These are phyloP conservation scores for Candida chauliodis DNA, from an alignment of 805 yeast genomes.

Conservation along the genomic window DNA sequence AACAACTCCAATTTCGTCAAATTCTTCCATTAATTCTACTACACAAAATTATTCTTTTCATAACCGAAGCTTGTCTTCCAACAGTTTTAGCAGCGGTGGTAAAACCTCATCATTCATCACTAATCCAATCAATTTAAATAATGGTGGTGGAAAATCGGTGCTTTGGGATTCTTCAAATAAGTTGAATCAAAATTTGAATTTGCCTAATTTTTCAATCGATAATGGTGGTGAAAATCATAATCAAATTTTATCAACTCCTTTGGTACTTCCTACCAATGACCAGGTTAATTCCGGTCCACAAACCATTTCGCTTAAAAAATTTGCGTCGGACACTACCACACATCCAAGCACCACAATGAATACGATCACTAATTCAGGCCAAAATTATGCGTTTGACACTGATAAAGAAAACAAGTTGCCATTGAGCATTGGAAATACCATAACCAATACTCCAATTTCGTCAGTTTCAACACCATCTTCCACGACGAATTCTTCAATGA, in stretches of 20 bases:
- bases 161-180: slow-evolving; percentile 30
- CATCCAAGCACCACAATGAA: not conserved
- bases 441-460: slow-evolving; percentile 5
- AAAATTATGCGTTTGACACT: slow-evolving; percentile 4
- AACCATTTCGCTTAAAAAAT: slow-evolving; percentile 1
- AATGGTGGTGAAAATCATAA: not conserved
- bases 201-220: slow-evolving; percentile 28
- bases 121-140: not conserved
- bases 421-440: not conserved
- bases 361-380: not conserved
- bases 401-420: slow-evolving; percentile 7
- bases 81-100: not conserved
- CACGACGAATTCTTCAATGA: slow-evolving; percentile 1
- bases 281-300: slow-evolving; percentile 2
- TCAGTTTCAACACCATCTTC: slow-evolving; percentile 7
- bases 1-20: slow-evolving; percentile 7
- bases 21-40: not conserved
- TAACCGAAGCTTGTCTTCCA: slow-evolving; percentile 6
- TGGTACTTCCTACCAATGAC: slow-evolving; percentile 5
- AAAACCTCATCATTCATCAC: not conserved
- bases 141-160: slow-evolving; percentile 15
- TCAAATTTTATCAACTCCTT: slow-evolving; percentile 7
- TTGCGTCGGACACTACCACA: slow-evolving; percentile 1
- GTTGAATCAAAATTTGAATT: slow-evolving; percentile 21
- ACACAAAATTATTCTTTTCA: slow-evolving; percentile 5